Evolutionary conservation across 306 rosid genomes (phyloP), one percentile per base, ranked within the genome.

Genomic region (Pterocarpus santalinus): DNA sequence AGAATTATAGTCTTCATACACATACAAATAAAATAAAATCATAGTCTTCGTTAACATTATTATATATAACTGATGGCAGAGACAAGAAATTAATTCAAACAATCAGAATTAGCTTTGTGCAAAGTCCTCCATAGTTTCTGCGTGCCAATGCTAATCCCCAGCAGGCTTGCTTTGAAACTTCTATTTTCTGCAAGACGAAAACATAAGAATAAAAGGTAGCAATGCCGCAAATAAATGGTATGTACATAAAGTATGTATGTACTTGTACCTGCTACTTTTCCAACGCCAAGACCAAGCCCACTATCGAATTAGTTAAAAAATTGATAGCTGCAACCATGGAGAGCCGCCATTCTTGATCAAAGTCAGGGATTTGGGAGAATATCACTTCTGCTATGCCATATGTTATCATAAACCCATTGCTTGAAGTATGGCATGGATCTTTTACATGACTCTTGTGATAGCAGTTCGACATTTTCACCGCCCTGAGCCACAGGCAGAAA

Each of bases 371-470:
- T 83, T 92, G 97, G 53, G 93, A 92, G 85, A 92, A 83, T 67
- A 89, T 16, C 52, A 90, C 82, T 81, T 92, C 93, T 2, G 85
- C 86, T 80, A 89, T 69, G 39, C 92, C 97, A 74, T 89, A 92
- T 71, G 95, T 46, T 85, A 92, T 89, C 97, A 90, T 90, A 67
- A 87, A 89, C 16, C 91, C 90, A 57, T 89, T 92, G 82, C 97
- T 92, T 49, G 97, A 90, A 91, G 90, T 84, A 51, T 89, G 94
- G 39, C 94, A 92, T 47, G 97, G 92, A 86, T 92, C 90, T 64
- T 81, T 69, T 74, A 95, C 97, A 69, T 85, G 90, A 88, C 91
- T 92, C 65, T 77, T 66, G 15, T 92, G 94, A 44, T 86, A 92
- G 53, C 97, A 92, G 69, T 92, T 90, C 8, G 94, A 90, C 89